Percentiles rank a stretch among this genome's conserved stretches.
Evolutionary conservation across 2,329 filamentous ascomycete species (phyloP).

Genomic region (Pyricularia sp.): DNA sequence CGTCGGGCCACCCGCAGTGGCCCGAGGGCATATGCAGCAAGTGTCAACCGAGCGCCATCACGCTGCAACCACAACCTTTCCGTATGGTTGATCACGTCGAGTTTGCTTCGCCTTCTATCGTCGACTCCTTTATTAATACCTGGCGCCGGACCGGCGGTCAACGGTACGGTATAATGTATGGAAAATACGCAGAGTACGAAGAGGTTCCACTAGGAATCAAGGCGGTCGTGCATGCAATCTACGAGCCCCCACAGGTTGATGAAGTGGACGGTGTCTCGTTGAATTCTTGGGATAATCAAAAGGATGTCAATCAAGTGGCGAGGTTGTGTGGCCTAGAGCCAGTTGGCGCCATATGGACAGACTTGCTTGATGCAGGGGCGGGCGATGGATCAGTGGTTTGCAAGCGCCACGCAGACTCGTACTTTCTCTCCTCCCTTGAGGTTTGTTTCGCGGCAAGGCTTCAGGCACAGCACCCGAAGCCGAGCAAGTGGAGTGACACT

Average conservation of each 20-base stretch:
- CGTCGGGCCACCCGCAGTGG: constrained; percentile 85
- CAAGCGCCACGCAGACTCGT: constrained; percentile 91
- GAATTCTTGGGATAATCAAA: constrained; percentile 73
- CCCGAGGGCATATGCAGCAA: constrained; percentile 96
- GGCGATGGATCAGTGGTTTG: constrained; percentile 81
- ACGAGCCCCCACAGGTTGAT: constrained; percentile 83
- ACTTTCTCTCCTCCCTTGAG: constrained; percentile 85
- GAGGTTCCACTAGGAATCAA: constrained; percentile 91
- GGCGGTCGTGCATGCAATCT: constrained; percentile 91
- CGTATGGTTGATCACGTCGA: constrained; percentile 98
- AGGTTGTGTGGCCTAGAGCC: constrained; percentile 73
- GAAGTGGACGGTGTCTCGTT: constrained; percentile 82
- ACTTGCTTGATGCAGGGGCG: constrained; percentile 68
- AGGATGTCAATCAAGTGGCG: constrained; percentile 68
- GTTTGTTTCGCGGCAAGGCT: constrained; percentile 78
- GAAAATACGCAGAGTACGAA: constrained; percentile 77
- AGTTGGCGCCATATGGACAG: constrained; percentile 89
- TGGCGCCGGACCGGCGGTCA: constrained; percentile 82
- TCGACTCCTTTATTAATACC: constrained; percentile 81
- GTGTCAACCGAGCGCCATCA: constrained; percentile 95
- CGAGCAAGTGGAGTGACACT: constrained; percentile 94
- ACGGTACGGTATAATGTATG: constrained; percentile 81
- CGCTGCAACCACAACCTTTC: constrained; percentile 81
- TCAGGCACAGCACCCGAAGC: constrained; percentile 77
- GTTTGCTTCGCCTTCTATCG: constrained; percentile 71